Conservation (phyloP, 2,329 filamentous ascomycete species). For the Lojkania enalia region DNA sequence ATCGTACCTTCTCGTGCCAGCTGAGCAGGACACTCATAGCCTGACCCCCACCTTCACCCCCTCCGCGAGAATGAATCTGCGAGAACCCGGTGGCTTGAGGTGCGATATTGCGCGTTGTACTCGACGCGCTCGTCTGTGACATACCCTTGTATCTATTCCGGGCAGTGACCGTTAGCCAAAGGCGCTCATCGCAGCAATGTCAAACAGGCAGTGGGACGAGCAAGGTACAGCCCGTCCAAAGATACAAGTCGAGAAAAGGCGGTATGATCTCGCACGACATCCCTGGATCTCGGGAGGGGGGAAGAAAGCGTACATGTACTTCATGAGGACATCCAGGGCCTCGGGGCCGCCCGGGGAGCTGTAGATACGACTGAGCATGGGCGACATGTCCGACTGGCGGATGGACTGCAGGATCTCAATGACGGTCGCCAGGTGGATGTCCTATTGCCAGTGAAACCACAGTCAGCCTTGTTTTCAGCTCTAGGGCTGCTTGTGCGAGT, state of each 20-base stretch:
- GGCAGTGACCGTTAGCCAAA: slow-evolving; percentile 24
- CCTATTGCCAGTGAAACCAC: slow-evolving; percentile 55
- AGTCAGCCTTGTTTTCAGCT: slow-evolving; percentile 32
- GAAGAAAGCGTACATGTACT: slow-evolving; percentile 76
- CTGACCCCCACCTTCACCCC: slow-evolving; percentile 72
- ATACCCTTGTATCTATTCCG: slow-evolving; percentile 87
- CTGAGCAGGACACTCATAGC: slow-evolving; percentile 96
- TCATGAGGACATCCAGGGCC: slow-evolving; percentile 86
- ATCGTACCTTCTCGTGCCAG: slow-evolving; percentile 86
- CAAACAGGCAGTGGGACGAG: slow-evolving; percentile 9
- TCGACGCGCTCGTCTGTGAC: slow-evolving; percentile 49
- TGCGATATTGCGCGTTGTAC: slow-evolving; percentile 53
- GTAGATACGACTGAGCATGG: slow-evolving; percentile 81
- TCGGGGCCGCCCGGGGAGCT: slow-evolving; percentile 77
- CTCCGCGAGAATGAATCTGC: slow-evolving; percentile 67
- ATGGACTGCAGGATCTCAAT: slow-evolving; percentile 95
- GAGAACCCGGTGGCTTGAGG: slow-evolving; percentile 88
- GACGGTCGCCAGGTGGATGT: slow-evolving; percentile 83
- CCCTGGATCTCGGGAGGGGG: slow-evolving; percentile 8
- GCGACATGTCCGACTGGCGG: slow-evolving; percentile 93
- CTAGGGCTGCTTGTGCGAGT: slow-evolving; percentile 24
- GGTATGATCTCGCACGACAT: slow-evolving; percentile 7
- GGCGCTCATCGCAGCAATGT: slow-evolving; percentile 1
- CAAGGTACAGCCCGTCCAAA: slow-evolving; percentile 10
- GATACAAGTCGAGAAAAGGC: slow-evolving; percentile 11